Conservation (phyloP, 768 basidiomycete genomes). For the Naganishia onofrii region DNA sequence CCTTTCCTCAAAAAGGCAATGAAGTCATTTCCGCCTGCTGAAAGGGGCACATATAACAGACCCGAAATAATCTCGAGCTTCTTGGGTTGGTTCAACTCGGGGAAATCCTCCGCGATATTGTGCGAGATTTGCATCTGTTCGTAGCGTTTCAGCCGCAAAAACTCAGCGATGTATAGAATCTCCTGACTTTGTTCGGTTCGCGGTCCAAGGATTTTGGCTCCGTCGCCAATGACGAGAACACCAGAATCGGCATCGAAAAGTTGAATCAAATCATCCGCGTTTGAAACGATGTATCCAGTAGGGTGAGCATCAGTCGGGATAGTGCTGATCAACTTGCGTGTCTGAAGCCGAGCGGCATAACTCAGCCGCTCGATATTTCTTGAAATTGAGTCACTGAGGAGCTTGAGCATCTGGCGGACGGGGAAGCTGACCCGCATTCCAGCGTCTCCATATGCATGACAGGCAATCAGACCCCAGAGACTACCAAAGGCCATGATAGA, state of each 20-base stretch:
- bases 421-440: conserved; percentile 87
- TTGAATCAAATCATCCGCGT: conserved; percentile 72
- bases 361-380: conserved; percentile 74
- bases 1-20: conserved; percentile 77
- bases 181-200: conserved; percentile 63
- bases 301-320: conserved; percentile 67
- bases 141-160: conserved; percentile 70
- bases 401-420: conserved; percentile 74
- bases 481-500: conserved; percentile 76
- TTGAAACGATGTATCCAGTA: conserved; percentile 73
- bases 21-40: conserved; percentile 70
- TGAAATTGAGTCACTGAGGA: conserved; percentile 74
- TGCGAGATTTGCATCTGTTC: conserved; percentile 70
- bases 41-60: conserved; percentile 71
- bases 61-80: conserved; percentile 66
- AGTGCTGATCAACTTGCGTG: conserved; percentile 73
- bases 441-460: conserved; percentile 70
- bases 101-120: conserved; percentile 66
- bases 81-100: conserved; percentile 57
- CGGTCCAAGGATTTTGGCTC: conserved; percentile 60
- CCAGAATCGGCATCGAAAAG: conserved; percentile 66
- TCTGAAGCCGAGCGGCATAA: conserved; percentile 71
- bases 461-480: conserved; percentile 76
- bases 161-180: conserved; percentile 74
- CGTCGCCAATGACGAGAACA: conserved; percentile 58